Base-by-base conservation (phyloP, 306 rosid species). In the Crotalaria pallida region DNA sequence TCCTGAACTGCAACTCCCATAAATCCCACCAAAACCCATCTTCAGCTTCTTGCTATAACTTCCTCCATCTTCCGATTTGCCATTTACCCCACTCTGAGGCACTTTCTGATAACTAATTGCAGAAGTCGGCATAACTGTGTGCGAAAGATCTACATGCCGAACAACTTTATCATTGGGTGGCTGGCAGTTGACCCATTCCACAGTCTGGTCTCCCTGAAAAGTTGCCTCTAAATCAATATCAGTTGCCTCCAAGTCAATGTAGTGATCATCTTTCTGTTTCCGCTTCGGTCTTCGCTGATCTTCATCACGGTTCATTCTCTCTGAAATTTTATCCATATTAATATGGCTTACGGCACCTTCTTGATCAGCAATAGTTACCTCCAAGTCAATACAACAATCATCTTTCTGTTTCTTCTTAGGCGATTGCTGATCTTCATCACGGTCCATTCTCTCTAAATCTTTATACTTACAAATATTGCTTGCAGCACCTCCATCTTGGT, bases 41-140 rank as follows among this genome's bases (percentile, higher is more conserved):
- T 68, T 86, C 49, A 66, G 77, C 80, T 81, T 92, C 81, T 88
- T 88, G 75, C 79, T 77, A 29, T 70, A 81, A 66, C 40, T 74
- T 67, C 76, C 83, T 68, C 73, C 90, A 61, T 80, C 84, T 59
- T 77, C 66, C 45, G 62, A 57, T 58, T 53, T 67, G 18, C 17
- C 79, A 62, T 75, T 79, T 49, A 49, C 82, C 77, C 79, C 87
- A 62, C 73, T 65, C 94, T 90, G 83, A 41, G 77, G 75, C 69
- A 73, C 74, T 61, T 74, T 70, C 51, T 71, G 84, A 69, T 51
- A 65, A 21, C 75, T 36, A 21, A 58, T 53, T 33, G 48, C 44
- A 58, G 92, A 79, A 69, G 85, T 63, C 73, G 73, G 75, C 59
- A 82, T 65, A 17, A 75, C 58, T 9, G 68, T 29, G 58, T 79